Base-by-base conservation (phyloP, 108 stramenopile species). In the Fragilariopsis cylindrus region DNA sequence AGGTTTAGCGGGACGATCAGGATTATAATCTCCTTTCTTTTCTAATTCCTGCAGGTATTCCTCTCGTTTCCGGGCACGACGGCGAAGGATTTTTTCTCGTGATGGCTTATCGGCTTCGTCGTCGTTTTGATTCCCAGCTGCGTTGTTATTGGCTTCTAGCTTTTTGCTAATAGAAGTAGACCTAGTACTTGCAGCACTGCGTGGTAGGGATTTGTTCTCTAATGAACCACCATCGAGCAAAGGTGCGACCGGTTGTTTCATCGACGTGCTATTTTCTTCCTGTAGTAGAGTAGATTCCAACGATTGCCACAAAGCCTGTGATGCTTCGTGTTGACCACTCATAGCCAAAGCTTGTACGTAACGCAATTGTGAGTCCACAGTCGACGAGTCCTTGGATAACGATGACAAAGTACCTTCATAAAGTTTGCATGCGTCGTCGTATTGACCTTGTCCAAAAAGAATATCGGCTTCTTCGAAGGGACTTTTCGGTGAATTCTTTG, bases 1-100 rank as follows among this genome's bases (percentile, higher is more conserved):
- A 5, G 98, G 98, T 74, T 86, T 84, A 46, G 83, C 73, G 13
- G 89, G 81, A 69, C 91, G 90, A 68, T 84, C 86, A 4, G 95
- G 91, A 79, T 95, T 85, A 76, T 92, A 92, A 11, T 77, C 41
- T 21, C 91, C 91, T 64, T 85, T 79, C 57, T 57, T 50, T 71
- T 87, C 79, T 54, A 94, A 71, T 46, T 84, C 39, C 8, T 84
- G 72, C 49, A 95, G 70, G 57, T 95, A 90, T 5, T 79, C 87
- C 49, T 87, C 84, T 18, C 88, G 82, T 65, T 82, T 85, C 53
- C 69, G 70, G 3, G 89, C 81, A 44, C 93, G 86, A 68, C 84
- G 87, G 47, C 87, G 84, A 30, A 90, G 76, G 15, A 94, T 79
- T 12, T 83, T 67, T 54, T 92, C 91, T 48, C 71, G 74, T 71